These are phyloP conservation scores for Xylaria digitata DNA, from an alignment of 2,329 filamentous ascomycete species.

Conservation along the genomic window DNA sequence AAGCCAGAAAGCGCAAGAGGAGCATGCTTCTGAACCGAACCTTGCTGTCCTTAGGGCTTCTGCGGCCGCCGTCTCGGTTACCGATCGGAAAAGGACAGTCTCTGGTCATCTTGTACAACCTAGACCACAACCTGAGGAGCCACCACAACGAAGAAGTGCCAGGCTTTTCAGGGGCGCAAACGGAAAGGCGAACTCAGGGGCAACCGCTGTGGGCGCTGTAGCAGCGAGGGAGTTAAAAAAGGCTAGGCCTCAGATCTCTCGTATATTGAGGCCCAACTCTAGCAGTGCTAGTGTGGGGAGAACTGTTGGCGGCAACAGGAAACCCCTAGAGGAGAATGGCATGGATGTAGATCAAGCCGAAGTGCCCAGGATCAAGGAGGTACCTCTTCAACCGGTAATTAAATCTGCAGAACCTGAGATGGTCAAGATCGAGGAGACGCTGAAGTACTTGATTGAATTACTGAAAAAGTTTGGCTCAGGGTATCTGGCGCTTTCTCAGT, in stretches of 20 bases:
- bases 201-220: conserved; percentile 66
- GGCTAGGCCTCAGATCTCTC: conserved; percentile 76
- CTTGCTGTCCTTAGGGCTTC: conserved; percentile 55
- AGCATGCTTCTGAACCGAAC: conserved; percentile 57
- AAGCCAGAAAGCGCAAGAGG: conserved; percentile 52
- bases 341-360: conserved; percentile 79
- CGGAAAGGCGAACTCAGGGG: conserved; percentile 70
- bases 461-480: conserved; percentile 84
- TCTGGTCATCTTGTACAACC: conserved; percentile 79
- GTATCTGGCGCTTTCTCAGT: conserved; percentile 82
- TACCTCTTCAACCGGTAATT: conserved; percentile 52
- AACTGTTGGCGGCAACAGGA: conserved; percentile 91
- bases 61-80: conserved; percentile 54
- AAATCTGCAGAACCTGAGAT: conserved; percentile 64
- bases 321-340: conserved; percentile 73
- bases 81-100: conserved; percentile 88
- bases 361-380: conserved; percentile 58
- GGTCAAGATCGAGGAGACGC: conserved; percentile 76
- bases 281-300: conserved; percentile 80
- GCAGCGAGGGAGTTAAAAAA: conserved; percentile 83
- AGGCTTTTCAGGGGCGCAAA: conserved; percentile 76
- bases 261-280: conserved; percentile 73
- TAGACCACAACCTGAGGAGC: conserved; percentile 68
- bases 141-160: conserved; percentile 76
- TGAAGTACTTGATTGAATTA: conserved; percentile 81